Evolutionary conservation across 192 early-diverging fungal genomes (phyloP).

Genomic region (Linderina pennispora): DNA sequence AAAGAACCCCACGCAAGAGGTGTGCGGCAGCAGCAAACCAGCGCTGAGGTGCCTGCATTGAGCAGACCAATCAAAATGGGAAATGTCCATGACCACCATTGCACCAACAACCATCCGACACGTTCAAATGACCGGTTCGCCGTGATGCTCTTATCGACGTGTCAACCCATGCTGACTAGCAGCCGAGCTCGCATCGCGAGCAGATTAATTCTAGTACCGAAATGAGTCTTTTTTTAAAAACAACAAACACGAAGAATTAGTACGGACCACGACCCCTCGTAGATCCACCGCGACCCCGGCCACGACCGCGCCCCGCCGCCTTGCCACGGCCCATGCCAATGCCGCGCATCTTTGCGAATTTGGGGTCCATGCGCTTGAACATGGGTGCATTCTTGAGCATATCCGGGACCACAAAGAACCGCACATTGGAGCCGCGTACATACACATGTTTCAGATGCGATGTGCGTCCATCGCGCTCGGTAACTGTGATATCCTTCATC

Average conservation of each 20-base stretch:
- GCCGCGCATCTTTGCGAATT: slow-evolving; percentile 41
- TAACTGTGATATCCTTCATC: slow-evolving; percentile 89
- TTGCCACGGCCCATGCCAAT: slow-evolving; percentile 48
- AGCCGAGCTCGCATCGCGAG: too few relatives aligned
- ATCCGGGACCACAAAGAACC: slow-evolving; percentile 97
- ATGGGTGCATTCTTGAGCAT: slow-evolving; percentile 99
- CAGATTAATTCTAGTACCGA: neutral
- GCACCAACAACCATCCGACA: too few relatives aligned
- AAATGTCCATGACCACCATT: too few relatives aligned
- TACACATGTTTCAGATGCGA: slow-evolving; percentile 94
- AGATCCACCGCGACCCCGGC: slow-evolving; percentile 11
- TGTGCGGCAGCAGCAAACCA: too few relatives aligned
- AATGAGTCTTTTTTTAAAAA: neutral
- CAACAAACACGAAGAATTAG: neutral
- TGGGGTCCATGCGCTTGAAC: slow-evolving; percentile 91
- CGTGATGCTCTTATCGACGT: too few relatives aligned
- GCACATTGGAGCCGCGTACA: slow-evolving; percentile 85
- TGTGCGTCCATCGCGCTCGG: slow-evolving; percentile 84
- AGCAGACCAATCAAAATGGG: too few relatives aligned
- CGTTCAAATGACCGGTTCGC: too few relatives aligned
- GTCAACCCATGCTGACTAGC: too few relatives aligned
- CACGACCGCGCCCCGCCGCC: slow-evolving; percentile 12
- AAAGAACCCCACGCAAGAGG: too few relatives aligned
- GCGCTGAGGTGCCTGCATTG: too few relatives aligned
- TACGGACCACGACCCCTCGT: slow-evolving; percentile 14